A percentile compares a stretch with the other conserved stretches of the same genome.
These are phyloP conservation scores for Wickerhamiella domercqiae DNA, from an alignment of 805 yeast genomes.

Conservation along the genomic window DNA sequence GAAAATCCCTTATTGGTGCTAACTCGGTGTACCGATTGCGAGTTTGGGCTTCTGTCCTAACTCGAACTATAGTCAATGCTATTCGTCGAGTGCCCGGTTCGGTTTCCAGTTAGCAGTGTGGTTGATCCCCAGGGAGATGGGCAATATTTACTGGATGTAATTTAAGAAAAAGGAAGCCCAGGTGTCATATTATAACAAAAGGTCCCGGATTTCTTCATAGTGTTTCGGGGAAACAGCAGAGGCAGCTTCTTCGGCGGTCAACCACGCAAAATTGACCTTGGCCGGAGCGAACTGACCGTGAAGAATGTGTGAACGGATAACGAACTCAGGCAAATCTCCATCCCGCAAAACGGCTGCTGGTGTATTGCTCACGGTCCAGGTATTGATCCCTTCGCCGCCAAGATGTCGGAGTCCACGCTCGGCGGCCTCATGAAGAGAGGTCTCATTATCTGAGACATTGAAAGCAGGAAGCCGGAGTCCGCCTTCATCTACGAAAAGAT, in stretches of 20 bases:
- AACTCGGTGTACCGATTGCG: too few species aligned
- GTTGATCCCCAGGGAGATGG: too few species aligned
- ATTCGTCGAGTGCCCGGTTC: too few species aligned
- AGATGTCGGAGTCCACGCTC: slow-evolving; percentile 52
- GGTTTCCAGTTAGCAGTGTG: too few species aligned
- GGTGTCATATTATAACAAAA: slow-evolving; percentile 7
- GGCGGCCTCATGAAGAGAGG: slow-evolving; percentile 48
- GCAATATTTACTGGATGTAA: too few species aligned
- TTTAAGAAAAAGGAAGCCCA: too few species aligned
- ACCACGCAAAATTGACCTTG: slow-evolving; percentile 50
- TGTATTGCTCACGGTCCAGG: slow-evolving; percentile 80
- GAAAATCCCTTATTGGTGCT: too few species aligned
- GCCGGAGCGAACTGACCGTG: slow-evolving; percentile 57
- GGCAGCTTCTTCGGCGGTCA: slow-evolving; percentile 62
- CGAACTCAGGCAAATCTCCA: slow-evolving; percentile 37
- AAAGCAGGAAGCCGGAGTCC: slow-evolving; percentile 77
- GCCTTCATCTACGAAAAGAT: slow-evolving; percentile 42
- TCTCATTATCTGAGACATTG: slow-evolving; percentile 29
- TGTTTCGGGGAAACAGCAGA: slow-evolving; percentile 38
- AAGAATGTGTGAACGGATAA: slow-evolving; percentile 74
- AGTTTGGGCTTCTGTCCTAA: too few species aligned
- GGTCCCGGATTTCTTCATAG: slow-evolving; percentile 23
- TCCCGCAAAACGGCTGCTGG: slow-evolving; percentile 58
- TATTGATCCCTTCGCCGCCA: slow-evolving; percentile 66
- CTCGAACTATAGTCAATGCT: too few species aligned